Evolutionary conservation across 2,329 filamentous ascomycete genomes (phyloP).

Genomic region (Talaromyces sp.): DNA sequence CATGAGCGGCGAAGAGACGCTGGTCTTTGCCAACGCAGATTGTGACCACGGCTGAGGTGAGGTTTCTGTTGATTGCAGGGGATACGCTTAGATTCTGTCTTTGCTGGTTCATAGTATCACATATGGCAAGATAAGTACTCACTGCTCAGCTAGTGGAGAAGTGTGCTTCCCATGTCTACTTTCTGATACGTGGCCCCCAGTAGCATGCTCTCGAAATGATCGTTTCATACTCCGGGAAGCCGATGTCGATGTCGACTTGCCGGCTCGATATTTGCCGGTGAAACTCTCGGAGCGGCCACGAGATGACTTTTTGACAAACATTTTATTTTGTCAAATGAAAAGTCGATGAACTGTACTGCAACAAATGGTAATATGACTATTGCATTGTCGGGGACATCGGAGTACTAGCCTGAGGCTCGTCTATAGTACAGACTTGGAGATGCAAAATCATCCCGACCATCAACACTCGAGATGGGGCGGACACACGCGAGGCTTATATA

Average conservation of each 20-base stretch:
- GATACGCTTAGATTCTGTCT: not conserved
- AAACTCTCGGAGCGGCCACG: conserved; percentile 31
- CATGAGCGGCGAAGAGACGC: conserved; percentile 89
- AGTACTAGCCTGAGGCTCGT: not conserved
- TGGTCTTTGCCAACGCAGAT: conserved; percentile 77
- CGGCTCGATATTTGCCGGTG: conserved; percentile 38
- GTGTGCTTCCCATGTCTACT: conserved; percentile 24
- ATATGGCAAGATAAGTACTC: conserved; percentile 18
- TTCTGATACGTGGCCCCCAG: conserved; percentile 24
- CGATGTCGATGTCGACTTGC: conserved; percentile 26
- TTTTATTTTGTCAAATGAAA: not conserved
- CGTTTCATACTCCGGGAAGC: conserved; percentile 30
- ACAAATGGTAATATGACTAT: not conserved
- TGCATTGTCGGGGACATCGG: not conserved
- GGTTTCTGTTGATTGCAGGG: conserved; percentile 33
- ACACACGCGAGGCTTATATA: conserved; percentile 1
- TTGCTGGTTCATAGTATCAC: too few relatives aligned
- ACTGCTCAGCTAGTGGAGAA: conserved; percentile 34
- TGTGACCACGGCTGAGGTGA: conserved; percentile 73
- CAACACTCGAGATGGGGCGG: not conserved
- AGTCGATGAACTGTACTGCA: not conserved
- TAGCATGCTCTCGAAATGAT: conserved; percentile 28
- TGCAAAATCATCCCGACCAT: not conserved
- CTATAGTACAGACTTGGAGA: not conserved
- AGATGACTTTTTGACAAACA: conserved; percentile 22